Conservation (phyloP, 805 yeast genomes). For the Kuraishia piskuri region DNA sequence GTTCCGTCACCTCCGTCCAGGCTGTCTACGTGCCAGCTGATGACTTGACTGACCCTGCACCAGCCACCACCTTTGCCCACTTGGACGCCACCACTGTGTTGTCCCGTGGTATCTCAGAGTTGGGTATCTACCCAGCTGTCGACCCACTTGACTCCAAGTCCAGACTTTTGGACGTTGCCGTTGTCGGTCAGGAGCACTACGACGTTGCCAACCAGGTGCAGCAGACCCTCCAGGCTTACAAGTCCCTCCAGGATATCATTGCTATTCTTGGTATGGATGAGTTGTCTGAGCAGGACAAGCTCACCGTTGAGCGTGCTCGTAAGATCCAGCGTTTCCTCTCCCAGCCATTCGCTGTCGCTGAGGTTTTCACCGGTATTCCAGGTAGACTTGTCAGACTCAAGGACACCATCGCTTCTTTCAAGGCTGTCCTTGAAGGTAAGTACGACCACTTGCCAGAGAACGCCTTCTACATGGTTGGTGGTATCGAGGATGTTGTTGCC, state of each 20-base stretch:
- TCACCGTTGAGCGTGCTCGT: constrained; percentile 99
- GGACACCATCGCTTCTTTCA: constrained; percentile 92
- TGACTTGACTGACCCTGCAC: constrained; percentile 99
- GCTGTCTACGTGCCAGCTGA: constrained; percentile 99
- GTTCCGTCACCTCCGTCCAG: constrained; percentile 99
- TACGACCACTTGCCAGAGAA: constrained; percentile 98
- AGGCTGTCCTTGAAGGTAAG: constrained; percentile 96
- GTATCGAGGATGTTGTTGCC: constrained; percentile 96
- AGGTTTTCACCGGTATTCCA: constrained; percentile 99
- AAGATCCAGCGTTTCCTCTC: constrained; percentile 99
- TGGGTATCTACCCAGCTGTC: constrained; percentile 99
- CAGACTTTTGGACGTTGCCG: constrained; percentile 93
- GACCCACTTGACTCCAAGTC: constrained; percentile 99
- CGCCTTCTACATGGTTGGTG: constrained; percentile 99
- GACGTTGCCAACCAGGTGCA: constrained; percentile 91
- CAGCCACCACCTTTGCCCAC: constrained; percentile 99
- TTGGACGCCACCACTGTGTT: constrained; percentile 99
- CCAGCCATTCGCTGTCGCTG: constrained; percentile 99
- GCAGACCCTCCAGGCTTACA: constrained; percentile 98
- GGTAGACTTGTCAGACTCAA: constrained; percentile 96
- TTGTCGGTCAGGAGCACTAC: constrained; percentile 99
- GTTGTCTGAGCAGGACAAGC: constrained; percentile 96
- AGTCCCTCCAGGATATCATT: constrained; percentile 99
- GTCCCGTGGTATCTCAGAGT: constrained; percentile 99
- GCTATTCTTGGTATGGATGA: constrained; percentile 99